These are phyloP conservation scores for Pyrenopolyporus hunteri DNA, from an alignment of 495 filamentous ascomycete species.

Conservation along the genomic window DNA sequence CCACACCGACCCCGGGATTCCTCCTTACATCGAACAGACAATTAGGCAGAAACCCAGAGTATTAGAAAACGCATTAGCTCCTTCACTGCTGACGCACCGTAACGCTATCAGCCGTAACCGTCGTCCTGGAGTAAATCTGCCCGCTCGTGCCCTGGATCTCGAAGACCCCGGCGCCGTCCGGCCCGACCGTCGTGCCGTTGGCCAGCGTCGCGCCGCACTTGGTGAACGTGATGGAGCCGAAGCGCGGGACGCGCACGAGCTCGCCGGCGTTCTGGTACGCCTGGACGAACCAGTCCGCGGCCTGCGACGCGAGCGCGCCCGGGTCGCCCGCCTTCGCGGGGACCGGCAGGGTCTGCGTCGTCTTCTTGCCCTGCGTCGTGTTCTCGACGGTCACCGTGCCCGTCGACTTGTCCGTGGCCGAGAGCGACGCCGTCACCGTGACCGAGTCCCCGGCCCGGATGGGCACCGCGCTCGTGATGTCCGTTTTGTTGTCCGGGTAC, in stretches of 20 bases:
- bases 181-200: neutral
- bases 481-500: conserved; percentile 3
- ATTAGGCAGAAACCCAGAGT: no score
- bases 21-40: no score
- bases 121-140: conserved; percentile 9
- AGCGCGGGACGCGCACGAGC: conserved; percentile 8
- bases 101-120: neutral
- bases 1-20: no score
- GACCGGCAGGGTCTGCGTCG: conserved; percentile 5
- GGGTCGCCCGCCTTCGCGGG: neutral
- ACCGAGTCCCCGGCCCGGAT: conserved; percentile 1
- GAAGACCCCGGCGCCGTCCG: neutral
- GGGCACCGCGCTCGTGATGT: conserved; percentile 1
- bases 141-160: conserved; percentile 16
- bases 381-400: conserved; percentile 9
- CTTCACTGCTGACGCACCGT: conserved; percentile 7
- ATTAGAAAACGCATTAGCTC: neutral
- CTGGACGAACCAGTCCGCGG: conserved; percentile 18
- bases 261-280: conserved; percentile 13
- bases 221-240: conserved; percentile 6
- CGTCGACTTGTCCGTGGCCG: neutral
- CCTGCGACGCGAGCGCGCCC: neutral
- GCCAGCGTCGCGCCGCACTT: conserved; percentile 3
- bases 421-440: neutral
- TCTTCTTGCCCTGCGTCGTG: conserved; percentile 4